Conservation (phyloP, 257 asterid genomes). For the Ajuga chamaepitys region DNA sequence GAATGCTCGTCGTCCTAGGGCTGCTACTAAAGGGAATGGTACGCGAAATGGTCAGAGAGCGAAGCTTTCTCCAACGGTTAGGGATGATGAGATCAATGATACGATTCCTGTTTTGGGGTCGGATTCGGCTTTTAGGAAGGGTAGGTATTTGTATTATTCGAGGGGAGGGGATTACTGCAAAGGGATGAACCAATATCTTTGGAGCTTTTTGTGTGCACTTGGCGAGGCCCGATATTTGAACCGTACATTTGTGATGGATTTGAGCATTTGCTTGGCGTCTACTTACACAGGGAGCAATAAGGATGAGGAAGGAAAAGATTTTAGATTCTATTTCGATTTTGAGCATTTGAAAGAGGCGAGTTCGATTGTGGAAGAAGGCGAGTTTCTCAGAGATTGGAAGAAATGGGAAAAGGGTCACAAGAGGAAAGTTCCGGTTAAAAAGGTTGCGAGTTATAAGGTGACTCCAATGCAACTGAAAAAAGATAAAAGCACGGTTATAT, state of each 20-base stretch:
- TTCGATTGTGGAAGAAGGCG: constrained; percentile 68
- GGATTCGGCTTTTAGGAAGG: constrained; percentile 59
- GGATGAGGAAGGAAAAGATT: constrained; percentile 91
- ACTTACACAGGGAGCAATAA: constrained; percentile 52
- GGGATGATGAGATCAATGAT: constrained; percentile 82
- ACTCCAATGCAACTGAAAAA: constrained; percentile 64
- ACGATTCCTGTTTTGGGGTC: constrained; percentile 70
- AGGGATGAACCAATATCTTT: constrained; percentile 79
- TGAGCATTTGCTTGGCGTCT: constrained; percentile 54
- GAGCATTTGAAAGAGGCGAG: constrained; percentile 83
- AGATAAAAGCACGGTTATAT: constrained; percentile 70
- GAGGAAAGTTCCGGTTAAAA: constrained; percentile 50
- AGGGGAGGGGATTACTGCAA: constrained; percentile 95
- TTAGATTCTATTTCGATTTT: constrained; percentile 84
- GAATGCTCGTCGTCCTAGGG: constrained; percentile 79
- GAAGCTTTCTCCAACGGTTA: constrained; percentile 32
- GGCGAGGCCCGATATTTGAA: constrained; percentile 97
- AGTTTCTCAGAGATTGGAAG: constrained; percentile 77
- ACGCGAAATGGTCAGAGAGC: constrained; percentile 28
- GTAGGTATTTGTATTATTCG: constrained; percentile 82
- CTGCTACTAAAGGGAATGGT: constrained; percentile 20
- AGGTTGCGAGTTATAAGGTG: constrained; percentile 55
- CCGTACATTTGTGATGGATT: constrained; percentile 87
- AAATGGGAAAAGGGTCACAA: constrained; percentile 68
- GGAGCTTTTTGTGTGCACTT: constrained; percentile 95